Conservation (phyloP, 371 early-diverging fungal species). For the Apophysomyces trapeziformis region DNA sequence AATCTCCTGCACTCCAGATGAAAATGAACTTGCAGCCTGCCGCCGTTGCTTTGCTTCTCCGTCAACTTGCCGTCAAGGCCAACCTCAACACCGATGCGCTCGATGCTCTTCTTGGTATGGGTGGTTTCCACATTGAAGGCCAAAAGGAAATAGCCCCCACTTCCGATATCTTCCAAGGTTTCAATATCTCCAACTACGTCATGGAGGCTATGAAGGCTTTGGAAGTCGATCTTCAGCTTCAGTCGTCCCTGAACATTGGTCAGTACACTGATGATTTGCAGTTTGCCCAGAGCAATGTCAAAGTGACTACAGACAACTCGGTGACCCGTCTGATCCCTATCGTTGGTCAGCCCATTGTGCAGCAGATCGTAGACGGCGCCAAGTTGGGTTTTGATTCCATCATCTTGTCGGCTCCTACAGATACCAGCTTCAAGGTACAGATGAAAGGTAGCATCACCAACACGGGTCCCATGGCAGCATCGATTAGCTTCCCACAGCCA, state of each 20-base stretch:
- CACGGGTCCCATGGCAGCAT: constrained; percentile 65
- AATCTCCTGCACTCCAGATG: constrained; percentile 39
- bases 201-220: constrained; percentile 56
- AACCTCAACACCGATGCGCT: constrained; percentile 47
- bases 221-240: constrained; percentile 51
- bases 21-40: constrained; percentile 46
- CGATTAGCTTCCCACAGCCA: constrained; percentile 56
- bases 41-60: constrained; percentile 46
- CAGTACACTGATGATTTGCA: constrained; percentile 49
- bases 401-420: constrained; percentile 49
- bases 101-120: constrained; percentile 51
- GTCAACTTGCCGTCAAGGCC: constrained; percentile 48
- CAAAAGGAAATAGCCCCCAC: constrained; percentile 39
- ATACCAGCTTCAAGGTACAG: constrained; percentile 50
- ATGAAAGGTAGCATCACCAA: constrained; percentile 56
- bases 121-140: constrained; percentile 43
- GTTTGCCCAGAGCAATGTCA: constrained; percentile 52
- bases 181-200: constrained; percentile 51
- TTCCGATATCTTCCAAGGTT: constrained; percentile 41
- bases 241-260: constrained; percentile 52
- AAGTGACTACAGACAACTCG: constrained; percentile 44
- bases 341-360: constrained; percentile 59
- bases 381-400: constrained; percentile 50
- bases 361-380: constrained; percentile 52
- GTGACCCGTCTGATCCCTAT: constrained; percentile 55